Base-by-base conservation (phyloP, 208 protist genomes). In the Trypanosoma brucei region DNA sequence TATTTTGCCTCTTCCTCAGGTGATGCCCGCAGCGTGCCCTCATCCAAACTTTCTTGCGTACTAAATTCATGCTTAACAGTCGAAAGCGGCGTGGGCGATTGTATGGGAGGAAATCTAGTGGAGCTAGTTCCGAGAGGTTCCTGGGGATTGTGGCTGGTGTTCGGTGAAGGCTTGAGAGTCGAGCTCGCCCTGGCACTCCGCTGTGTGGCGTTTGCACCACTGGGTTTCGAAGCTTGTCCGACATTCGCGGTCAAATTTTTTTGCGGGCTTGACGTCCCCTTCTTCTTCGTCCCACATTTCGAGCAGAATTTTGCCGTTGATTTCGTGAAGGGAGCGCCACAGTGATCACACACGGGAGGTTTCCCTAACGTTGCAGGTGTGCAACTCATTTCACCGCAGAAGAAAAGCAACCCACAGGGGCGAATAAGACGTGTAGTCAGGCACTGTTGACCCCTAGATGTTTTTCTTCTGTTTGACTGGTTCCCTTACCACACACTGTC, bases 1-100 rank as follows among this genome's bases (percentile, higher is more conserved):
- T 89, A 90, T 76, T 87, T 84, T 49, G 71, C 83, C 77, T 91
- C 84, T 59, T 92, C 80, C 72, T 85, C 85, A 22, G 80, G 72
- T 33, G 81, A 80, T 30, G 78, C 63, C 14, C 59, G 70, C 36
- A 94, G 49, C 13, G 84, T 84, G 34, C 69, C 53, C 3, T 81
- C 76, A 36, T 77, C 68, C 3, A 5, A 44, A 34, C 31, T 55
- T 6, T 63, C 55, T 0, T 59, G 55, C 38, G 55, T 45, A 49
- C 39, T 53, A 6, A 51, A 42, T 22, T 52, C 64, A 9, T 55
- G 50, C 48, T 51, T 68, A 48, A 22, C 4, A 44, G 39, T 57
- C 14, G 56, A 30, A 6, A 54, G 30, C 13, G 6, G 14, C 44
- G 37, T 44, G 5, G 45, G 3, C 31, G 11, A 37, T 44, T 52